phyloP scores from a whole-genome alignment of 805 yeast species.

The Metschnikowia dekortorum region DNA sequence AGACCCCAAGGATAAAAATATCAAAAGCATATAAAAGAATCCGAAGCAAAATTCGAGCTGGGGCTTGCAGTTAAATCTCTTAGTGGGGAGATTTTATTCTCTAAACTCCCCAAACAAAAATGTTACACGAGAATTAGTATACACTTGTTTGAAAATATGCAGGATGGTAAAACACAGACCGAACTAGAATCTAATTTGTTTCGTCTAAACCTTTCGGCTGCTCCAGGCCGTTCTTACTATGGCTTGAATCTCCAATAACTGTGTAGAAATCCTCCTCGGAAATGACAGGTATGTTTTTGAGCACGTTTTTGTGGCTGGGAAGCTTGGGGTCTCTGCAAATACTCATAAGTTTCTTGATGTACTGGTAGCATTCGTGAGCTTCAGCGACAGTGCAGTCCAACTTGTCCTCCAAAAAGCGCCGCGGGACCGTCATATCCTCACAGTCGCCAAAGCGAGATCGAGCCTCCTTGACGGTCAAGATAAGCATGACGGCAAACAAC shows the following conservation, averaged over 20 bases:
- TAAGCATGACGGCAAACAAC: constrained; percentile 25
- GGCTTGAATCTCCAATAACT: constrained; percentile 2
- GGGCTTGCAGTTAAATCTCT: not conserved
- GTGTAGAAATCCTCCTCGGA: constrained; percentile 8
- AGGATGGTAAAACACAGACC: not conserved
- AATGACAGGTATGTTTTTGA: constrained; percentile 10
- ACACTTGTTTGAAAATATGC: not conserved
- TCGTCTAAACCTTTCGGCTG: not conserved
- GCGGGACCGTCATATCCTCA: constrained; percentile 9
- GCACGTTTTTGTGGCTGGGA: constrained; percentile 15
- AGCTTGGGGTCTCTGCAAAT: constrained; percentile 17
- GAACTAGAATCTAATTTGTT: not conserved
- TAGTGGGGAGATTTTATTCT: not conserved
- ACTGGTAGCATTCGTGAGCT: constrained; percentile 15
- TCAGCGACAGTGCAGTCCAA: constrained; percentile 6
- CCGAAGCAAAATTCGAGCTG: not conserved
- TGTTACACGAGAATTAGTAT: not conserved
- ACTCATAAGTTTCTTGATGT: constrained; percentile 12
- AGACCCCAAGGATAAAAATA: not conserved
- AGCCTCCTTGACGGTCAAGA: constrained; percentile 16
- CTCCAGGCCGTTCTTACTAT: not conserved
- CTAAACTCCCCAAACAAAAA: not conserved
- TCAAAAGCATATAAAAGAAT: not conserved
- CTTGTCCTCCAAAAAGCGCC: constrained; percentile 6
- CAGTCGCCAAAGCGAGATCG: constrained; percentile 11